Base-by-base conservation (phyloP, 257 asterid genomes). In the Ophiorrhiza pumila region DNA sequence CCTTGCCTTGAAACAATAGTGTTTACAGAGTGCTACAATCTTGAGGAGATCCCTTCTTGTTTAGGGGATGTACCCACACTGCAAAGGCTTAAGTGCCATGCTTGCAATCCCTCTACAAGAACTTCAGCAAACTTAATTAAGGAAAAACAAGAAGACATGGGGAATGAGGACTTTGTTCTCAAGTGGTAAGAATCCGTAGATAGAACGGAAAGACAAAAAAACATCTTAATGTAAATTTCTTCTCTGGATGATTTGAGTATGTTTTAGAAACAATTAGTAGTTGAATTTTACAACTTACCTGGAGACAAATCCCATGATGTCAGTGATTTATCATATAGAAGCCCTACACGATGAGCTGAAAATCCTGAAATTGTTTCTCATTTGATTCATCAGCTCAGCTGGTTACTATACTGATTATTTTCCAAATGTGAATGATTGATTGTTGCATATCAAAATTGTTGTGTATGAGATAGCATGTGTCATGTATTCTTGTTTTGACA, bases 91-190 rank as follows among this genome's bases (percentile, higher is more conserved):
- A 39, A 58, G 22, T 29, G n/a, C n/a, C n/a, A n/a, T 58, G 39
- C 64, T 1, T 58, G 64, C 41, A 29, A n/a, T 1, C 9, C 0
- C 10, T 13, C 37, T 13, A 22, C 6, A 27, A 10, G 5, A 9
- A 29, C 12, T 8, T 29, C 41, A 14, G 22, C 39, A 37, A 12
- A 22, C 22, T 27, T 0, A 4, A 29, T 58, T 58, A 27, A 29
- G 64, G 64, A 29, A 58, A 58, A 58, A 4, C 64, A 58, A 29
- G 64, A 58, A n/a, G 64, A 29, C 12, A 58, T 58, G 39, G n/a
- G n/a, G n/a, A n/a, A n/a, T n/a, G 18, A 59, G 41, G 15, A 25
- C 27, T 29, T 27, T 2, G 65, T 29, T 23, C 29, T 53, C 8
- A 12, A n/a, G n/a, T n/a, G n/a, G n/a, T n/a, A n/a, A n/a, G n/a